Base-by-base conservation (phyloP, 2,329 filamentous ascomycete genomes). In the Diaporthe caulivora region DNA sequence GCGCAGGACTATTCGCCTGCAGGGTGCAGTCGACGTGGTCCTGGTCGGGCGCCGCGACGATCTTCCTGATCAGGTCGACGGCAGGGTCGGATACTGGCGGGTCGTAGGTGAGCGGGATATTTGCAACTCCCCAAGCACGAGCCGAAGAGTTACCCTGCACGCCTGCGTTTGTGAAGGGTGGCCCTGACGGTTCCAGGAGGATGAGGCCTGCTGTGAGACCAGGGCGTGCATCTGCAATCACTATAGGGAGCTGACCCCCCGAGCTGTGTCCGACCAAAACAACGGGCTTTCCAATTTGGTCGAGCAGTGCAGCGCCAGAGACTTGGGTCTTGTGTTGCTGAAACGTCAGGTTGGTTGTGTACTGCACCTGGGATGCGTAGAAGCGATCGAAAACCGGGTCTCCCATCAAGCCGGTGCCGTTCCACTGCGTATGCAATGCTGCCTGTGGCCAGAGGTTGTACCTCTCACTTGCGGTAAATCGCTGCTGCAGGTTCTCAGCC, bases 71-170 rank as follows among this genome's bases (percentile, higher is more conserved):
- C 53, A 87, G 76, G 8, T 86, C 83, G 11, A 62, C 65, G 3
- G 76, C 67, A 1, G 83, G 80, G 73, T 86, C 78, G 0, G 74
- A 75, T 13, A 87, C 82, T 0, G 83, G 77, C 15, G 87, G 87
- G 1, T 79, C 79, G 76, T 88, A 90, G 0, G 82, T 84, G 21
- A 90, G 73, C 0, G 86, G 84, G n/a, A 86, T 83, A 57, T 87
- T 83, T 8, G 87, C 84, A 8, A 90, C 75, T 1, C 87, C 88
- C 77, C 83, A 90, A 0, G 81, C 76, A 2, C 83, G 79, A 3
- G 81, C 79, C 47, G 62, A 21, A 24, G 8, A 2, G n/a, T 40
- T 67, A 13, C 62, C 62, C 31, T 67, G 62, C 1, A 81, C 74
- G 0, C 76, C 77, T 29, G 77, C 81, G 18, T 87, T 84, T 34